phyloP scores from a whole-genome alignment of 352 stramenopile genomes.

The Pythium aphanidermatum region DNA sequence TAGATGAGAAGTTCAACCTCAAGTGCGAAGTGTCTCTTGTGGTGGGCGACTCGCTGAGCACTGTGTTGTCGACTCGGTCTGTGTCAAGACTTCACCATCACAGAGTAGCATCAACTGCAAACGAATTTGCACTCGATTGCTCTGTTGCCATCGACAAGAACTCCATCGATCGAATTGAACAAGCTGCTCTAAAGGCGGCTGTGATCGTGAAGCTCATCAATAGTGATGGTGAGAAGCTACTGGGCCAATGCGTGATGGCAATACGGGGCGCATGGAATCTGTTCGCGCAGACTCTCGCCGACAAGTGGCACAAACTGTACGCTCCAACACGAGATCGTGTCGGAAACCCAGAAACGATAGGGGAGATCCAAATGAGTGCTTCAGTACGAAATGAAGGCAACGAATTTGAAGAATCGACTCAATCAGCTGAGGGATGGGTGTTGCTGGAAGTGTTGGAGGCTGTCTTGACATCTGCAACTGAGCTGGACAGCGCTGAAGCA shows the following conservation, averaged over 20 bases:
- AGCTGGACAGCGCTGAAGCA: background rate
- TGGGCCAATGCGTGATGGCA: conserved; percentile 8
- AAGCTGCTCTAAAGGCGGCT: too few species aligned
- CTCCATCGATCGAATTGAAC: too few species aligned
- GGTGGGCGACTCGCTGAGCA: too few species aligned
- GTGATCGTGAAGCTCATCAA: conserved; percentile 2
- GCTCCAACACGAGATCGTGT: background rate
- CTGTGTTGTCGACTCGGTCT: too few species aligned
- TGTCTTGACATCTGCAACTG: background rate
- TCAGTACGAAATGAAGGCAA: background rate
- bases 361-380: conserved; percentile 15
- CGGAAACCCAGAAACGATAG: conserved; percentile 6
- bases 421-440: background rate
- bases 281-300: conserved; percentile 2
- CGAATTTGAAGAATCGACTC: background rate
- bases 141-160: too few species aligned
- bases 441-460: background rate
- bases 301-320: conserved; percentile 19
- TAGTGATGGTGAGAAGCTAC: background rate
- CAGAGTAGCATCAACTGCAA: too few species aligned
- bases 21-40: too few species aligned
- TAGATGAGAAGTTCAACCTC: too few species aligned
- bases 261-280: conserved; percentile 8
- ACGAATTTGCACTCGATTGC: too few species aligned
- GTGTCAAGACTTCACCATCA: too few species aligned